These are phyloP conservation scores for Oehlia diaphana DNA, from an alignment of 192 early-diverging fungal species.

Conservation along the genomic window DNA sequence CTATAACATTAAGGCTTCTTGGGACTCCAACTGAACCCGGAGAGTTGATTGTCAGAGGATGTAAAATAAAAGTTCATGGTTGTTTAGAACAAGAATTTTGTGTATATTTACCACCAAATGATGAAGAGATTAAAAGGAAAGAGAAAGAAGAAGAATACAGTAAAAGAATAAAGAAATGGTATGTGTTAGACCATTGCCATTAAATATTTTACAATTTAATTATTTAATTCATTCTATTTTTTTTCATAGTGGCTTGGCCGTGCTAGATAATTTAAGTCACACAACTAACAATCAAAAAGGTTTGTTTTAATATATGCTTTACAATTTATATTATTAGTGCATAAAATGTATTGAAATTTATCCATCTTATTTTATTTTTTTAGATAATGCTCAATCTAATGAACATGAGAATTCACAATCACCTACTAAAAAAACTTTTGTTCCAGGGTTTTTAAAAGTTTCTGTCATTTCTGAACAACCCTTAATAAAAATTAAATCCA, in stretches of 20 bases:
- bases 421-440: neutral
- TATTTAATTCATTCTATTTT: neutral
- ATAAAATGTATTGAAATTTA: neutral
- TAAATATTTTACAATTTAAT: neutral
- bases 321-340: neutral
- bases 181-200: neutral
- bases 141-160: conserved; percentile 27
- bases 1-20: conserved; percentile 61
- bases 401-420: neutral
- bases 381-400: neutral
- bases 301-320: neutral
- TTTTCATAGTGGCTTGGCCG: conserved; percentile 19
- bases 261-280: conserved; percentile 1
- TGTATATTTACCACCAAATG: conserved; percentile 34
- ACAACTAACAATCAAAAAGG: neutral
- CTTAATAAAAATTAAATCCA: conserved; percentile 64
- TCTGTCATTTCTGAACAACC: conserved; percentile 69
- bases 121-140: conserved; percentile 25
- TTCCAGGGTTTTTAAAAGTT: conserved; percentile 43
- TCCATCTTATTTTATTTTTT: neutral
- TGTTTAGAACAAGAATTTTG: conserved; percentile 58
- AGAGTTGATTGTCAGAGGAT: conserved; percentile 63
- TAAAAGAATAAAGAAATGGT: conserved; percentile 31
- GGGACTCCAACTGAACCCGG: conserved; percentile 64
- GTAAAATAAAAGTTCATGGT: conserved; percentile 52